These are phyloP conservation scores for Saturnispora hagleri DNA, from an alignment of 805 yeast genomes.

Conservation along the genomic window DNA sequence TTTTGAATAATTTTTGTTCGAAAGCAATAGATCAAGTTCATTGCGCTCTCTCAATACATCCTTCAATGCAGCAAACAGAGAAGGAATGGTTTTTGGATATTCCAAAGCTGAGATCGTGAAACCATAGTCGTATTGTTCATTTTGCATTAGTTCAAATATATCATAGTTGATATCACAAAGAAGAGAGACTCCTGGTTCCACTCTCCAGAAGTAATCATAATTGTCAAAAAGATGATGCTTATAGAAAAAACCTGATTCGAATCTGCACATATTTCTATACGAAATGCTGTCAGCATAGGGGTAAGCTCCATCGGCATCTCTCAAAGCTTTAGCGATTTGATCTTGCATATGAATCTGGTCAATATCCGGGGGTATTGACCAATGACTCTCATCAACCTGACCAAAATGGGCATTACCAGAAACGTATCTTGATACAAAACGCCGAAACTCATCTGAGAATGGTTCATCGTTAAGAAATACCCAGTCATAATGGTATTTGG, in stretches of 20 bases:
- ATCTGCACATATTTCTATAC: slow-evolving; percentile 84
- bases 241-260: slow-evolving; percentile 77
- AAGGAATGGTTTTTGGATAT: slow-evolving; percentile 54
- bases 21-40: slow-evolving; percentile 31
- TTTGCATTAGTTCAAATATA: slow-evolving; percentile 63
- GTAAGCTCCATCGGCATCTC: slow-evolving; percentile 30
- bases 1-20: slow-evolving; percentile 37
- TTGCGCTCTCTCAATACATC: slow-evolving; percentile 28
- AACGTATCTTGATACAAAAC: slow-evolving; percentile 38
- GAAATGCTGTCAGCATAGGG: slow-evolving; percentile 56
- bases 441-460: slow-evolving; percentile 48
- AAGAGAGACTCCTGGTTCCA: slow-evolving; percentile 72
- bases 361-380: slow-evolving; percentile 53
- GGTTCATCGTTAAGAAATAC: slow-evolving; percentile 65
- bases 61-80: slow-evolving; percentile 34
- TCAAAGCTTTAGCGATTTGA: slow-evolving; percentile 13
- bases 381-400: slow-evolving; percentile 46
- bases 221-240: slow-evolving; percentile 57
- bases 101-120: slow-evolving; percentile 71
- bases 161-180: slow-evolving; percentile 74
- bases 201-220: slow-evolving; percentile 87
- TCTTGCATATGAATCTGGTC: slow-evolving; percentile 15
- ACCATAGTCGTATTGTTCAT: slow-evolving; percentile 58
- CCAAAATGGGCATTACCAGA: slow-evolving; percentile 61
- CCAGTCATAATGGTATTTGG: slow-evolving; percentile 62